Conservation (phyloP, 345 rosid species). For the Eucalyptus tenuipes region DNA sequence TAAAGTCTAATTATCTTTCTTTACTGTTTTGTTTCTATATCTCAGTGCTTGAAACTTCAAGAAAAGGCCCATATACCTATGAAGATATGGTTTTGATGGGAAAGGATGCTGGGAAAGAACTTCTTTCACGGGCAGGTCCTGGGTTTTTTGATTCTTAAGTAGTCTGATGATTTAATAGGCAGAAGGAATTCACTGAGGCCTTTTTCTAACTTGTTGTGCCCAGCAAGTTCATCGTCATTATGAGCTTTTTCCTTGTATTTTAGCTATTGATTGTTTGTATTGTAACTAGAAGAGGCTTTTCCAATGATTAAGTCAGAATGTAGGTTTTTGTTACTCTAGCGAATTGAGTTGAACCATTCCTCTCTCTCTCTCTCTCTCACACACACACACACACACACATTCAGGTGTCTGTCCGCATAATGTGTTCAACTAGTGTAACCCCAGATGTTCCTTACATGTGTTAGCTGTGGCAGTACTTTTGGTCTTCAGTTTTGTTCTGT, state of each 20-base stretch:
- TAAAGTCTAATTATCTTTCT: neutral
- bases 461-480: neutral
- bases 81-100: conserved; percentile 86
- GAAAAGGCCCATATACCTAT: conserved; percentile 54
- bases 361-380: neutral
- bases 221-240: neutral
- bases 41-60: conserved; percentile 87
- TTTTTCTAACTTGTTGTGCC: neutral
- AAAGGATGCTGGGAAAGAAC: conserved; percentile 86
- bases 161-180: neutral
- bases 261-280: neutral
- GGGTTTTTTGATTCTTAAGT: conserved; percentile 62
- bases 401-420: neutral
- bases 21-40: neutral
- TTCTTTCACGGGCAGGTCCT: conserved; percentile 72
- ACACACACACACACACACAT: no score
- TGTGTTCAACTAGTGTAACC: neutral
- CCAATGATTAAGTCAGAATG: neutral
- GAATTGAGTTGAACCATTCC: neutral
- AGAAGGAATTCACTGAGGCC: neutral
- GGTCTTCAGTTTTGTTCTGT: neutral
- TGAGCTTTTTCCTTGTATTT: neutral
- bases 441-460: neutral
- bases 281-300: neutral
- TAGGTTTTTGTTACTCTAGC: neutral